phyloP scores from a whole-genome alignment of 1,284 basidiomycete genomes.

The Rhodotorula sp. region DNA sequence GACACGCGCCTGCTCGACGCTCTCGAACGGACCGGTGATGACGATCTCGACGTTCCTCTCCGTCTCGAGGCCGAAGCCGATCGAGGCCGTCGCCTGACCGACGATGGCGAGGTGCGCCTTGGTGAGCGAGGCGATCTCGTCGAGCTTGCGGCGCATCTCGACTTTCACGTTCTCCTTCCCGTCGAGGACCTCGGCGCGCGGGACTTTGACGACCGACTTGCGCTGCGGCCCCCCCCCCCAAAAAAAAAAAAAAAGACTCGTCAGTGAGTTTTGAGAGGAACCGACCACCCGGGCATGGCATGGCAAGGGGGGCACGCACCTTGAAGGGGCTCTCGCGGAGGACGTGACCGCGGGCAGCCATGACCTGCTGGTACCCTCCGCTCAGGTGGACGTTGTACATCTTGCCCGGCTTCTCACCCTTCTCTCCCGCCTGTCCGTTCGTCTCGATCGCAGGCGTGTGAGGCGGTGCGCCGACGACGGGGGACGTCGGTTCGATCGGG shows the following conservation, averaged over 20 bases:
- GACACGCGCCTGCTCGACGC: slow-evolving; percentile 86
- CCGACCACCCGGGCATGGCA: too few relatives aligned
- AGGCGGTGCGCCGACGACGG: slow-evolving; percentile 1
- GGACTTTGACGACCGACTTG: slow-evolving; percentile 79
- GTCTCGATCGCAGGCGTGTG: neutral
- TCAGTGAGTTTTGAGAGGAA: too few relatives aligned
- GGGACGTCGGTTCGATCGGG: slow-evolving; percentile 56
- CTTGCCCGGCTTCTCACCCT: slow-evolving; percentile 55
- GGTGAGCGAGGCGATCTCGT: slow-evolving; percentile 86
- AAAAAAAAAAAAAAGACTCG: too few relatives aligned
- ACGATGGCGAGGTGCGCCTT: slow-evolving; percentile 80
- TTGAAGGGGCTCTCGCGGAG: slow-evolving; percentile 84
- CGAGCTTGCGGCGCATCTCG: slow-evolving; percentile 80
- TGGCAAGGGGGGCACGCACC: slow-evolving; percentile 52
- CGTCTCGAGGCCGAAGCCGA: slow-evolving; percentile 73
- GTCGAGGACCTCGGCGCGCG: slow-evolving; percentile 88
- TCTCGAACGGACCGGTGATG: slow-evolving; percentile 78
- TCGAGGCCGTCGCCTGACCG: slow-evolving; percentile 46
- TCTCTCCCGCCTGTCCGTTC: slow-evolving; percentile 13
- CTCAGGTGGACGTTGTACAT: slow-evolving; percentile 77
- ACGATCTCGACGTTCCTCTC: slow-evolving; percentile 90
- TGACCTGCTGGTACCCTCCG: slow-evolving; percentile 87
- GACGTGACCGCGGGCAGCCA: slow-evolving; percentile 82
- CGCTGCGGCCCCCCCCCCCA: too few relatives aligned
- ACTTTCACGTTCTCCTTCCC: slow-evolving; percentile 79